phyloP scores from a whole-genome alignment of 306 rosid genomes.

The Betula pendula region DNA sequence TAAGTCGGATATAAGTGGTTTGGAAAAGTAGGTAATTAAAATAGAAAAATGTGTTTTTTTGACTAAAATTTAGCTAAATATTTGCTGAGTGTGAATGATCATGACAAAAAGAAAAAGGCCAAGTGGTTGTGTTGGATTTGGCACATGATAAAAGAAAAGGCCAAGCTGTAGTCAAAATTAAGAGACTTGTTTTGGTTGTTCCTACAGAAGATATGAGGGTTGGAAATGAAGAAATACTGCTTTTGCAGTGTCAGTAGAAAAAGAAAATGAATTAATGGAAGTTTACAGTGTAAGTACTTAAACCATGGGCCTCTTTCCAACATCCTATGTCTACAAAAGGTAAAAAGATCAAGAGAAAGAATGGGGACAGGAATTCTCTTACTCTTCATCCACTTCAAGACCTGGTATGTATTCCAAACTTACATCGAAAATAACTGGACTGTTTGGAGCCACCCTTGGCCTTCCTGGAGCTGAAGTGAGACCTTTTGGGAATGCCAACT shows the following conservation, averaged over 20 bases:
- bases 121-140: not conserved
- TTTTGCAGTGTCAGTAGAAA: not conserved
- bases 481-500: constrained; percentile 98
- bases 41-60: too few relatives aligned
- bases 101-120: too few relatives aligned
- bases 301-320: not conserved
- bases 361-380: not conserved
- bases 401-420: constrained; percentile 92
- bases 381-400: constrained; percentile 77
- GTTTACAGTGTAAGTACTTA: constrained; percentile 6
- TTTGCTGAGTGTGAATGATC: too few relatives aligned
- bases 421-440: constrained; percentile 91
- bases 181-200: not conserved
- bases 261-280: constrained; percentile 10
- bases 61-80: too few relatives aligned
- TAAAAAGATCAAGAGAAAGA: not conserved
- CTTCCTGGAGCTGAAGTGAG: constrained; percentile 96
- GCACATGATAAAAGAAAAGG: not conserved
- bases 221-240: not conserved
- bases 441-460: constrained; percentile 93
- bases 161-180: not conserved
- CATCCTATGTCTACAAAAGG: not conserved
- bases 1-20: too few relatives aligned
- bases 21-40: too few relatives aligned
- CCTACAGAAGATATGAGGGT: not conserved